Percentiles rank a stretch among this genome's conserved stretches.
Evolutionary conservation across 2,329 filamentous ascomycete genomes (phyloP).

Genomic region (Fusarium duplospermum): DNA sequence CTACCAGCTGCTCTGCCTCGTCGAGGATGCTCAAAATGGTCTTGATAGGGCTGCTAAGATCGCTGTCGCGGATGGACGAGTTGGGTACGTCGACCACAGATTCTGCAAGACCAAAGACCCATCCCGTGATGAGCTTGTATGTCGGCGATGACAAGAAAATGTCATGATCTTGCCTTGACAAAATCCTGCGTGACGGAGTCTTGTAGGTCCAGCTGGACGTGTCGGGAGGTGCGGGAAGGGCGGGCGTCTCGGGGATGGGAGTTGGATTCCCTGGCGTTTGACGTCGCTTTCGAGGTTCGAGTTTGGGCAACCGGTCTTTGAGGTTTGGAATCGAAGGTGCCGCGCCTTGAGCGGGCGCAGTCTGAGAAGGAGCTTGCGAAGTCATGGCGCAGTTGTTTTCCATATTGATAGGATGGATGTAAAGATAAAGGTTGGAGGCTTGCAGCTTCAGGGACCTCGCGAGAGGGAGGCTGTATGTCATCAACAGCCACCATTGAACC

Average conservation of each 20-base stretch:
- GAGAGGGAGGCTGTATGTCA: constrained; percentile 21
- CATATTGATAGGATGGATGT: constrained; percentile 7
- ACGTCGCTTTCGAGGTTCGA: constrained; percentile 72
- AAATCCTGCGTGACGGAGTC: constrained; percentile 80
- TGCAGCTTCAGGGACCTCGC: not conserved
- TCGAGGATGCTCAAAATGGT: constrained; percentile 78
- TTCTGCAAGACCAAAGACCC: constrained; percentile 88
- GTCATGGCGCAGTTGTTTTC: constrained; percentile 39
- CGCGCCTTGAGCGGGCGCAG: constrained; percentile 16
- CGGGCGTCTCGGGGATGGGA: constrained; percentile 80
- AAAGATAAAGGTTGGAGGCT: constrained; percentile 8
- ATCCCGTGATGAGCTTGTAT: constrained; percentile 80
- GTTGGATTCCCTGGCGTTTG: constrained; percentile 63
- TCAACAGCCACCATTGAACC: constrained; percentile 10
- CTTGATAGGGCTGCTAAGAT: constrained; percentile 69
- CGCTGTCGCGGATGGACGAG: constrained; percentile 67
- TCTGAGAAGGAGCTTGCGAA: constrained; percentile 30
- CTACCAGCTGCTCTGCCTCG: constrained; percentile 74
- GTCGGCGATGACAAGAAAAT: constrained; percentile 83
- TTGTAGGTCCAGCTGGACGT: constrained; percentile 70
- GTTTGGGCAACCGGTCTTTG: constrained; percentile 71
- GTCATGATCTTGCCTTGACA: constrained; percentile 83
- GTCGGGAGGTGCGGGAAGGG: constrained; percentile 75
- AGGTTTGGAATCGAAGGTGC: constrained; percentile 47
- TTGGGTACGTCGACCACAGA: constrained; percentile 78